Percentiles rank a stretch among this genome's conserved stretches.
Evolutionary conservation across 441 rosid species (phyloP).

Genomic region (Pelargonium australe): DNA sequence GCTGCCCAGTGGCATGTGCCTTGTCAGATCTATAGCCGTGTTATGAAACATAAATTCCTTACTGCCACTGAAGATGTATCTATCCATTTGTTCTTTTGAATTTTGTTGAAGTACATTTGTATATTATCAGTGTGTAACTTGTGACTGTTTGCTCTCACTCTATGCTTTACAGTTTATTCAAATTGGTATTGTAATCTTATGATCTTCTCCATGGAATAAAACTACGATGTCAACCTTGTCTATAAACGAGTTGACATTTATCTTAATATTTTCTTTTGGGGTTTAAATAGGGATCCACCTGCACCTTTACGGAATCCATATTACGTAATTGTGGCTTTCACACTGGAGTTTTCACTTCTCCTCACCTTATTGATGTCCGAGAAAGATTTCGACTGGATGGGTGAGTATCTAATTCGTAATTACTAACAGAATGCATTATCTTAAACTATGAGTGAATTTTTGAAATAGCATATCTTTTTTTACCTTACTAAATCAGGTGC

Average conservation of each 20-base stretch:
- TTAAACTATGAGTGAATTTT: background rate
- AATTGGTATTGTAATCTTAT: background rate
- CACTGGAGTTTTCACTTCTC: conserved; percentile 93
- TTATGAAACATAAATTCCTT: background rate
- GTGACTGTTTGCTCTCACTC: background rate
- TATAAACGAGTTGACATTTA: conserved; percentile 11
- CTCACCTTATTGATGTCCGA: conserved; percentile 90
- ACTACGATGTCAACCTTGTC: conserved; percentile 1
- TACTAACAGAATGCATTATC: background rate
- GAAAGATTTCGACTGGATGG: conserved; percentile 93
- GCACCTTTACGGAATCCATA: conserved; percentile 85
- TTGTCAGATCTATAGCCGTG: background rate
- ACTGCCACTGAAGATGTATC: background rate
- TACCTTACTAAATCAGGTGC: background rate
- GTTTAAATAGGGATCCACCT: conserved; percentile 72
- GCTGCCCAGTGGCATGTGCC: background rate
- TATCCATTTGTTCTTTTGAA: background rate
- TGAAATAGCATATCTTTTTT: background rate
- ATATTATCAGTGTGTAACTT: background rate
- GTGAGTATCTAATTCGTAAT: conserved; percentile 32
- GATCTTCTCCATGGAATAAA: background rate
- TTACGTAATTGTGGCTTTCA: conserved; percentile 73
- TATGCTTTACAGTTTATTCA: background rate
- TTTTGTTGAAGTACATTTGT: background rate
- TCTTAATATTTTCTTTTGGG: conserved; percentile 11